Evolutionary conservation across 148 eudicot genomes (phyloP).

Genomic region (Silene latifolia): DNA sequence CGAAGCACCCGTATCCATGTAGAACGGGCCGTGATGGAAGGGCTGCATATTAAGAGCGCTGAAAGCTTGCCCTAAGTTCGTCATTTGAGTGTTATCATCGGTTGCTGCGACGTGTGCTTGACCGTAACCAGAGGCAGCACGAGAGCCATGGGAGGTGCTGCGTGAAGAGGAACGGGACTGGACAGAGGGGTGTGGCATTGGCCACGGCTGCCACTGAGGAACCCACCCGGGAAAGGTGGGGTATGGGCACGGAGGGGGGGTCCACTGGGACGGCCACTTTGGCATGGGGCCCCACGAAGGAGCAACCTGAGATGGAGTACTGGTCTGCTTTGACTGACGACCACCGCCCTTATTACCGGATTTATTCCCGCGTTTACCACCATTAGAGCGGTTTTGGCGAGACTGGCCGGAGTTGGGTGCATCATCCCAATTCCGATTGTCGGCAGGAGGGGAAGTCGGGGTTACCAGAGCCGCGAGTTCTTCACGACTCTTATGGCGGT

Average conservation of each 20-base stretch:
- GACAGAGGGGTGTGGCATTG: neutral
- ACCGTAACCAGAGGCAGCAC: too few species aligned
- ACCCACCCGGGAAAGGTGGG: neutral
- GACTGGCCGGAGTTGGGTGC: neutral
- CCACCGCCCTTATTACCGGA: too few species aligned
- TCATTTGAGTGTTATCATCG: too few species aligned
- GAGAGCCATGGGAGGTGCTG: neutral
- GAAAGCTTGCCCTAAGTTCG: too few species aligned
- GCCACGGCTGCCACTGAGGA: neutral
- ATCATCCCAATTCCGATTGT: neutral
- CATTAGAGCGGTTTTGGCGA: neutral
- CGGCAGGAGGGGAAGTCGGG: neutral
- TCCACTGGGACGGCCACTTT: neutral
- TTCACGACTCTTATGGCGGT: neutral
- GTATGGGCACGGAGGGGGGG: too few species aligned
- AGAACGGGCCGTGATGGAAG: neutral
- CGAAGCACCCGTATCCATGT: neutral
- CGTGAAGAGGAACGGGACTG: neutral
- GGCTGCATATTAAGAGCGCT: neutral
- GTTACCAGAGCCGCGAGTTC: too few species aligned
- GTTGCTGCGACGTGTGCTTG: too few species aligned
- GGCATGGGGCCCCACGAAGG: neutral
- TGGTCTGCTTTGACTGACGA: too few species aligned
- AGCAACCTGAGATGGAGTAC: too few species aligned
- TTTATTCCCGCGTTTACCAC: neutral